Evolutionary conservation across 192 early-diverging fungal species (phyloP), one percentile per base, ranked within the genome.

Genomic region (Coemansia sp.): DNA sequence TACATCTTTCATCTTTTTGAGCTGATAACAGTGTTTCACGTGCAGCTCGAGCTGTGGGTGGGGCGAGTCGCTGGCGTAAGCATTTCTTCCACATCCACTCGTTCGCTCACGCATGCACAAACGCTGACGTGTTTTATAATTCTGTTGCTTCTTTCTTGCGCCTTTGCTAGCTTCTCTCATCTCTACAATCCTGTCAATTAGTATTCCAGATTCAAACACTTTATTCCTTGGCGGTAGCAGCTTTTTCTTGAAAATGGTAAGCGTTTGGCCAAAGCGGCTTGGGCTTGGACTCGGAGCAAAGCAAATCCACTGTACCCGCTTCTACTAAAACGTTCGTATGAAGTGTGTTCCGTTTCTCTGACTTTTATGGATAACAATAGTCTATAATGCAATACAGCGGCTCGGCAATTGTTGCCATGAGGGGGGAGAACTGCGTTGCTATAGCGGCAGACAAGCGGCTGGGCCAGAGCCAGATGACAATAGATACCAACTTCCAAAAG

Each of bases 351-450:
- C 25, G 25, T 50, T 2, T 0, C 47, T 27, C 23, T 22, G 0
- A 23, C 20, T 0, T 27, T 31, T 33, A 6, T 54, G 30, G 19
- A 33, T 4, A 3, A 19, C 10, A 22, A 33, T 69, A 69, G 67
- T 69, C 67, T 57, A 69, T 63, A 27, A 69, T 62, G 67, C 30
- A 62, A 19, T 59, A 59, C 23, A 62, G 97, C 84, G 97, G 97
- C 66, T 88, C 88, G 64, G 87, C 93, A 57, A 80, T 99, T 55
- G 90, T 98, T 62, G 96, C 94, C 55, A 97, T 99, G 95, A 86
- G 86, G 40, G 97, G 97, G 75, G 98, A 99, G 82, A 87, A 92
- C 82, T 99, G 97, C 73, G 95, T 99, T 11, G 97, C 95, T 31
- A 97, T 99, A 68, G 97, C 93, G 0, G 84, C 94, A 19, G 97